A percentile compares a stretch with the other conserved stretches of the same genome.
These are phyloP conservation scores for Botrytis hyacinthi DNA, from an alignment of 2,329 filamentous ascomycete genomes.

Conservation along the genomic window DNA sequence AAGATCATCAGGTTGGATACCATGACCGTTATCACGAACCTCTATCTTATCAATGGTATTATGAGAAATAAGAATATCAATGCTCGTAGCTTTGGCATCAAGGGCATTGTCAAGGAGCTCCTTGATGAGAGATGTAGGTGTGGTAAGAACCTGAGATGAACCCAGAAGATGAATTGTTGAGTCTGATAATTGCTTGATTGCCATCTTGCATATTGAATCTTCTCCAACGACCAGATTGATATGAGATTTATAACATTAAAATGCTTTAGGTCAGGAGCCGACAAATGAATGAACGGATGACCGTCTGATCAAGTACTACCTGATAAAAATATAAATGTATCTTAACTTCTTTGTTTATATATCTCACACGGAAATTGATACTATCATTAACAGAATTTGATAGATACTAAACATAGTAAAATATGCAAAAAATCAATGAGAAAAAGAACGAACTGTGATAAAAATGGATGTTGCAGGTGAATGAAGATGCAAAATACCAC, in stretches of 20 bases:
- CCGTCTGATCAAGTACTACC: conserved; percentile 9
- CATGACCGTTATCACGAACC: conserved; percentile 71
- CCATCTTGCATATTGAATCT: conserved; percentile 30
- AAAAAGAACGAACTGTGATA: neutral
- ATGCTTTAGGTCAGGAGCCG: neutral
- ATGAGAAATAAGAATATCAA: conserved; percentile 62
- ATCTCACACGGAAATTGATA: neutral
- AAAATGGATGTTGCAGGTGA: neutral
- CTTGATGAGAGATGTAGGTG: conserved; percentile 64
- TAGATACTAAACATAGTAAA: neutral
- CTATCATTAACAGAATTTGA: neutral
- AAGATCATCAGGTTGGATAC: conserved; percentile 63
- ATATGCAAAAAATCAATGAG: neutral
- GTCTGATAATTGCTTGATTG: conserved; percentile 48
- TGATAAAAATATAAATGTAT: neutral
- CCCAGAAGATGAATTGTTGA: conserved; percentile 56
- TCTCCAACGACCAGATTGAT: neutral
- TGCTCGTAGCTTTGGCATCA: conserved; percentile 64
- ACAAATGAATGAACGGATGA: neutral
- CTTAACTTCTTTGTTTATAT: neutral
- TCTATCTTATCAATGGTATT: conserved; percentile 69
- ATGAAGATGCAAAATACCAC: neutral
- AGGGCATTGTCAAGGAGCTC: conserved; percentile 77
- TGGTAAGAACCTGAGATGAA: conserved; percentile 58
- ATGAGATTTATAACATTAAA: neutral